A percentile compares a stretch with the other conserved stretches of the same genome.
Evolutionary conservation across 2,329 filamentous ascomycete genomes (phyloP).

Genomic region (Pseudomassariella vexata): DNA sequence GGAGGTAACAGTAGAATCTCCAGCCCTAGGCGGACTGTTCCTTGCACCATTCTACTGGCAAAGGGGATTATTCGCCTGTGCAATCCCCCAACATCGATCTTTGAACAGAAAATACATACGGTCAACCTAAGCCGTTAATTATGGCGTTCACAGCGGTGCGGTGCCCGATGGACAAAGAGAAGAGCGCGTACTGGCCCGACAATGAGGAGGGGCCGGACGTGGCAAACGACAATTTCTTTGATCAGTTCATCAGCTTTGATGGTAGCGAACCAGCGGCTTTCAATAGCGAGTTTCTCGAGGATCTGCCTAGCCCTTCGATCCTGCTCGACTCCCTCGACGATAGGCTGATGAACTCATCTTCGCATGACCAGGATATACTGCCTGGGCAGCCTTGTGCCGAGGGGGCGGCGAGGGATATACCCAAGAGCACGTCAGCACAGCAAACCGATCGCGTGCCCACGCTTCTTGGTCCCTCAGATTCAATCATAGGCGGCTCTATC

Average conservation of each 20-base stretch:
- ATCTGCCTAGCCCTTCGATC: constrained; percentile 25
- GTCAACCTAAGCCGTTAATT: constrained; percentile 8
- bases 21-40: constrained; percentile 10
- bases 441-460: constrained; percentile 10
- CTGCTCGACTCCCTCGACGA: constrained; percentile 21
- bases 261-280: constrained; percentile 15
- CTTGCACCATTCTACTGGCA: constrained; percentile 7
- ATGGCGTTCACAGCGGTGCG: constrained; percentile 25
- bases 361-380: constrained; percentile 14
- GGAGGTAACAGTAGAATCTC: constrained; percentile 17
- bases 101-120: constrained; percentile 8
- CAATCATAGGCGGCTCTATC: constrained; percentile 30
- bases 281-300: constrained; percentile 14
- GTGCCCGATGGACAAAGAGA: constrained; percentile 25
- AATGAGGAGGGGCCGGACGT: constrained; percentile 19
- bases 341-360: constrained; percentile 13
- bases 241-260: constrained; percentile 27
- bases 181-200: constrained; percentile 20
- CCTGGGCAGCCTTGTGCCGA: constrained; percentile 10
- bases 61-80: constrained; percentile 8
- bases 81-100: background rate
- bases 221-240: constrained; percentile 25
- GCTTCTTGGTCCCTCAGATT: constrained; percentile 14
- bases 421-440: constrained; percentile 5
- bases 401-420: constrained; percentile 4